Conservation (phyloP, 306 rosid genomes). For the Ziziphus jujuba region DNA sequence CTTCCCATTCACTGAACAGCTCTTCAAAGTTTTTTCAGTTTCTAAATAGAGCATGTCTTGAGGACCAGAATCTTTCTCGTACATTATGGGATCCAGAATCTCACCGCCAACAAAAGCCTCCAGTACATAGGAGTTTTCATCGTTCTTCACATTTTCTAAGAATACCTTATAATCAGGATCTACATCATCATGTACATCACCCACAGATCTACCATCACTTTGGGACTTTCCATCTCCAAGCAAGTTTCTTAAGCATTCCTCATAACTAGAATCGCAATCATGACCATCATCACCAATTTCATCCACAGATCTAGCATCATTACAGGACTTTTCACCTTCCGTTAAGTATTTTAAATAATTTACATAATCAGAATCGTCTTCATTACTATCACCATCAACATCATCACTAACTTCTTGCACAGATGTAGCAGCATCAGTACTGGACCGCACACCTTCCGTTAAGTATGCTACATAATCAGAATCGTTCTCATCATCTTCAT, state of each 20-base stretch:
- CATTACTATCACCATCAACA: not conserved
- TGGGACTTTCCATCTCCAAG: too few relatives aligned
- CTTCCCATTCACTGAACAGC: constrained; percentile 13
- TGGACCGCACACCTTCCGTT: not conserved
- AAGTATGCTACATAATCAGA: not conserved
- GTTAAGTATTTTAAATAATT: not conserved
- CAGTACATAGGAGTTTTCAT: constrained; percentile 33
- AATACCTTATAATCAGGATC: constrained; percentile 36
- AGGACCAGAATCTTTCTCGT: constrained; percentile 24
- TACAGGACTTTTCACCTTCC: not conserved
- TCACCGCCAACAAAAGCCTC: constrained; percentile 16
- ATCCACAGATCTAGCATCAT: not conserved
- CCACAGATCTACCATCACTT: not conserved
- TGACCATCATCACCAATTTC: not conserved
- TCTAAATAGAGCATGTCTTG: constrained; percentile 9
- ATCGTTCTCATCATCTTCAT: constrained; percentile 4
- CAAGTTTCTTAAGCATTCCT: too few relatives aligned
- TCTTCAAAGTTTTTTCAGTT: not conserved
- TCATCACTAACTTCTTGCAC: not conserved
- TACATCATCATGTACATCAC: constrained; percentile 3
- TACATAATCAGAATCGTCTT: not conserved
- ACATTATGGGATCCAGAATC: constrained; percentile 17
- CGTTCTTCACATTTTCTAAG: constrained; percentile 33
- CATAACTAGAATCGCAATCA: too few relatives aligned
- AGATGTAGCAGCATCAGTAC: not conserved